Evolutionary conservation across 2,329 filamentous ascomycete species (phyloP).

Genomic region (Leptographium galeiforme): DNA sequence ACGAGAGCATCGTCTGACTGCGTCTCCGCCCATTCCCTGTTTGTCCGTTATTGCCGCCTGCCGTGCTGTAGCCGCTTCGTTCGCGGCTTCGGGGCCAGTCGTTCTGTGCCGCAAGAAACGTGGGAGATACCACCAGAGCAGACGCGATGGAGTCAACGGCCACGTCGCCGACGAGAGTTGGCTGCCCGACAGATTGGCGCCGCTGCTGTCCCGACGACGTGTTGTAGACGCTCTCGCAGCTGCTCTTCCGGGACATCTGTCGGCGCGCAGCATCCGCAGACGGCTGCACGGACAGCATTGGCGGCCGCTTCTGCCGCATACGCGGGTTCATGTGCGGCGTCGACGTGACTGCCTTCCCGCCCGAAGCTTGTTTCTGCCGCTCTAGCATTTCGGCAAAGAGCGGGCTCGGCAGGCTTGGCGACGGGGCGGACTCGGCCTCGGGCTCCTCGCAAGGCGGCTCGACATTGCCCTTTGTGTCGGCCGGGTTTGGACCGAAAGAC

Average conservation of each 20-base stretch:
- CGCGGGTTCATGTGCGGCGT: constrained; percentile 29
- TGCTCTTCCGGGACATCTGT: constrained; percentile 15
- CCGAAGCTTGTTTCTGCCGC: constrained; percentile 11
- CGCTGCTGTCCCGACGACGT: background rate
- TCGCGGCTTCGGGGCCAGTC: no score
- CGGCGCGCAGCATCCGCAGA: constrained; percentile 3
- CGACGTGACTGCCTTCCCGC: constrained; percentile 9
- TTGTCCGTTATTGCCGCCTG: no score
- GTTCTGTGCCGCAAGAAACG: no score
- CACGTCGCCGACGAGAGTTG: no score
- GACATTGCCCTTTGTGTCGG: background rate
- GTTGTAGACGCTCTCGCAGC: constrained; percentile 18
- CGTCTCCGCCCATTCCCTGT: background rate
- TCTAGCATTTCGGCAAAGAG: constrained; percentile 14
- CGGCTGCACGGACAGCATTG: constrained; percentile 19
- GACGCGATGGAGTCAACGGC: no score
- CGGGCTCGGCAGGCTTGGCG: constrained; percentile 15
- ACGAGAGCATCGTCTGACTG: background rate
- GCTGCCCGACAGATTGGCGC: no score
- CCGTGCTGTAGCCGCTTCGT: no score
- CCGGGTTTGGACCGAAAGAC: background rate
- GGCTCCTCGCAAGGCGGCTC: background rate
- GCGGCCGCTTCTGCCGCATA: constrained; percentile 21
- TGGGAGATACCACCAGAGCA: no score
- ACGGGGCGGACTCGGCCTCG: background rate